Conservation (phyloP, 2,329 filamentous ascomycete species). For the Verruconis gallopava region DNA sequence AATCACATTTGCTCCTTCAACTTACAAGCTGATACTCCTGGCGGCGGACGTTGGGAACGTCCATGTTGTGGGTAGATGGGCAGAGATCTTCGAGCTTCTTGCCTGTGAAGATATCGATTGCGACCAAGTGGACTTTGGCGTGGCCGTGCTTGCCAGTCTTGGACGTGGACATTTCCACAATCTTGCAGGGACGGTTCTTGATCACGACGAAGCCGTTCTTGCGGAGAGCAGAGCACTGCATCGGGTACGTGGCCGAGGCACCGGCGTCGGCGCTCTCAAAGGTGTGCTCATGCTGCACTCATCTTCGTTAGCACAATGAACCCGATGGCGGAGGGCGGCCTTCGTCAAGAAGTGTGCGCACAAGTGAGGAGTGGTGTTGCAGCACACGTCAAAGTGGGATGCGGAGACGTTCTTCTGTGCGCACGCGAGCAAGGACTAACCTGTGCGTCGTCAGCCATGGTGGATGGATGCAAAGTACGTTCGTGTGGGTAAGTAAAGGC, state of each 20-base stretch:
- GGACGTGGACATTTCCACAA: constrained; percentile 99
- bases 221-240: constrained; percentile 99
- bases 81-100: constrained; percentile 99
- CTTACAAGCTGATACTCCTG: constrained; percentile 90
- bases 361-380: no score
- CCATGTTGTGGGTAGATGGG: constrained; percentile 95
- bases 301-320: no score
- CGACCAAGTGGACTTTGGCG: constrained; percentile 98
- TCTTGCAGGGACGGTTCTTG: constrained; percentile 99
- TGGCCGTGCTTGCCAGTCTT: constrained; percentile 99
- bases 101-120: constrained; percentile 96
- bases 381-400: no score
- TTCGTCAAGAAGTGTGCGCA: no score
- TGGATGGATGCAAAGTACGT: constrained; percentile 26
- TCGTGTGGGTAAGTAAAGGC: constrained; percentile 19
- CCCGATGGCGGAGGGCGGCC: no score
- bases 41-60: constrained; percentile 87
- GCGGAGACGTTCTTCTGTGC: no score
- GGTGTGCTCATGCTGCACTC: constrained; percentile 46
- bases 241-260: constrained; percentile 85
- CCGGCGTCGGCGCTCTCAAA: constrained; percentile 96
- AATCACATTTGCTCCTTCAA: constrained; percentile 16
- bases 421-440: constrained; percentile 32
- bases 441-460: constrained; percentile 55
- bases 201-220: constrained; percentile 99